Base-by-base conservation (phyloP, 352 stramenopile genomes). In the Pythium brachiatum region DNA sequence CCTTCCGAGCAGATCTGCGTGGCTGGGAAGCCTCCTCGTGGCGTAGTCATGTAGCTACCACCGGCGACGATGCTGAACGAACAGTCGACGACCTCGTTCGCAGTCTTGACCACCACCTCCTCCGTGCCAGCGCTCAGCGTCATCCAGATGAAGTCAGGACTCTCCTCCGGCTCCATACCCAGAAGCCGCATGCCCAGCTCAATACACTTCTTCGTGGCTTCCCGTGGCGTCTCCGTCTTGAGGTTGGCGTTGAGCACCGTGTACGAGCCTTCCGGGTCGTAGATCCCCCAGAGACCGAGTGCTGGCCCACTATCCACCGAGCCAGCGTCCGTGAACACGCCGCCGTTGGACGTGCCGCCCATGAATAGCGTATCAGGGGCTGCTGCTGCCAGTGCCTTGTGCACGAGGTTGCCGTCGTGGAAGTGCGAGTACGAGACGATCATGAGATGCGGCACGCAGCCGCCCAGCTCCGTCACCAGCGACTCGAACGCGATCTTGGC, bases 1-100 rank as follows among this genome's bases (percentile, higher is more conserved):
- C 80, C 82, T 70, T 91, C 81, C 7, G 84, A 93, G 71, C 81
- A 93, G 62, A 93, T 74, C 66, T 93, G 84, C 23, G 81, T 90
- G 26, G 74, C 74, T 1, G 66, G 68, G 23, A 61, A n/a, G 8
- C 47, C 6, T 56, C n/a, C 21, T 26, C 41, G 41, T 48, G 41
- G 54, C 20, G 57, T 66, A 11, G 57, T 55, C 1, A 65, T 62
- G 54, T 65, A 67, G 60, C 66, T 69, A 9, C 60, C 69, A 48
- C 56, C 72, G 11, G 75, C 72, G 7, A 92, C 75, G 34, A 90
- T 73, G 9, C 81, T 78, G 47, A 90, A 76, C 4, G 81, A 80
- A 57, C 81, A 92, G 55, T 92, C 86, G 11, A 93, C 72, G 23
- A 91, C 78, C 31, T 90, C 79, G 57, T 89, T 91, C 53, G 90